Evolutionary conservation across 1,284 basidiomycete genomes (phyloP).

Genomic region (Somion occarium): DNA sequence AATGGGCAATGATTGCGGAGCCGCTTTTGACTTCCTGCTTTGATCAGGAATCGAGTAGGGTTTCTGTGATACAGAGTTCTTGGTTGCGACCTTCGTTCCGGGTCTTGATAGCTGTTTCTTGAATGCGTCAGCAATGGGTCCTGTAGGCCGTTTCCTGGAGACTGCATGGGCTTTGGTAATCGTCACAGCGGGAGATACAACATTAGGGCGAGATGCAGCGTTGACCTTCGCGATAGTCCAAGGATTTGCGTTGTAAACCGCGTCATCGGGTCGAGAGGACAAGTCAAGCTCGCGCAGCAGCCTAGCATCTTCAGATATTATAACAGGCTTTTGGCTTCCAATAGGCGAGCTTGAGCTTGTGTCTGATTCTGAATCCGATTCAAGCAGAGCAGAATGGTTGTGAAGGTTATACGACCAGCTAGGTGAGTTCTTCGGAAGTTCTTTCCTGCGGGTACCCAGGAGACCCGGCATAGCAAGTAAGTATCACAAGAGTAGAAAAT

Average conservation of each 20-base stretch:
- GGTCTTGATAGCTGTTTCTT: not conserved
- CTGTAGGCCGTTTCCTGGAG: not conserved
- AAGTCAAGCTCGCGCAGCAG: conserved; percentile 55
- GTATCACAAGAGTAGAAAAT: too few relatives aligned
- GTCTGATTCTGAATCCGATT: not conserved
- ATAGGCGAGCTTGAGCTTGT: not conserved
- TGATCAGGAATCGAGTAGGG: too few relatives aligned
- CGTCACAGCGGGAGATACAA: not conserved
- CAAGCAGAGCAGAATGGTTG: too few relatives aligned
- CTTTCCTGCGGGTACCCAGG: not conserved
- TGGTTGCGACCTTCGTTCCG: not conserved
- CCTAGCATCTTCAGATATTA: conserved; percentile 24
- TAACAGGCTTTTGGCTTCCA: not conserved
- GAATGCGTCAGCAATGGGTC: not conserved
- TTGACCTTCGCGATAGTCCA: conserved; percentile 75
- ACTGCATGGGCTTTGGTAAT: not conserved
- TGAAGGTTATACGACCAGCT: conserved; percentile 8
- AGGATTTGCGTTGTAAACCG: conserved; percentile 62
- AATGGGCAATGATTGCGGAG: not conserved
- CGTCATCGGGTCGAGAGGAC: conserved; percentile 50
- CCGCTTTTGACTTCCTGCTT: not conserved
- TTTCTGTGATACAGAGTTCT: not conserved
- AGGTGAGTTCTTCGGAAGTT: not conserved
- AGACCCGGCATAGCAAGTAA: not conserved
- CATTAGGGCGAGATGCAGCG: conserved; percentile 36